Evolutionary conservation across 2,329 filamentous ascomycete genomes (phyloP), one percentile per base, ranked within the genome.

Genomic region (Thelonectria blattea): DNA sequence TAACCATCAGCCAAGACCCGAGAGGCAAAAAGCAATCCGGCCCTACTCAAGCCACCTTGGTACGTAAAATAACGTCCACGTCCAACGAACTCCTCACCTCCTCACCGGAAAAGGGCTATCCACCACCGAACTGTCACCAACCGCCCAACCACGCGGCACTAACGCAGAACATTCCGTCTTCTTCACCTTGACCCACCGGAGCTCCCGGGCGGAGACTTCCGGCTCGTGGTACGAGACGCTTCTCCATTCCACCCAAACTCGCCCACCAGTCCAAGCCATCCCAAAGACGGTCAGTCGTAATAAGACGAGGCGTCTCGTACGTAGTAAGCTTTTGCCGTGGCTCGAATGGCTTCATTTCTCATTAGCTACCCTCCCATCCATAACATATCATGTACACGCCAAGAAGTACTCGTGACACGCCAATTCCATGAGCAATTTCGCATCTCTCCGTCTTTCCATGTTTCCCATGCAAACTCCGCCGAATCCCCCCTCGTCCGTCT

Each of bases 351-450:
- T 69, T 71, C 69, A 67, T 71, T 71, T 71, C 69, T 71, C 69
- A 71, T 71, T 71, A 71, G 56, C 65, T 65, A 68, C 67, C 27
- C 9, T 30, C 27, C 61, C 61, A 68, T 62, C 60, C 61, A 61
- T 61, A 61, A 60, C 63, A 50, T 70, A 71, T 68, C 71, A 71
- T 67, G 67, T 71, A 71, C 71, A 69, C 57, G 65, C 65, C 66
- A 67, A 66, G 58, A 55, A 37, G 64, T 69, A 65, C 54, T 66
- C 59, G 56, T 50, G 47, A 56, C 61, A 55, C 52, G 57, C 58
- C 63, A 61, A 60, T 63, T 61, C 56, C 62, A 49, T 52, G 62
- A 60, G 57, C 65, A 65, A 65, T 69, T 61, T 62, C 65, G 53
- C 52, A 53, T 62, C 59, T 56, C 37, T 46, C 49, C 57, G 37